These are phyloP conservation scores for Dactylellina haptotyla DNA, from an alignment of 2,329 filamentous ascomycete species.

Conservation along the genomic window DNA sequence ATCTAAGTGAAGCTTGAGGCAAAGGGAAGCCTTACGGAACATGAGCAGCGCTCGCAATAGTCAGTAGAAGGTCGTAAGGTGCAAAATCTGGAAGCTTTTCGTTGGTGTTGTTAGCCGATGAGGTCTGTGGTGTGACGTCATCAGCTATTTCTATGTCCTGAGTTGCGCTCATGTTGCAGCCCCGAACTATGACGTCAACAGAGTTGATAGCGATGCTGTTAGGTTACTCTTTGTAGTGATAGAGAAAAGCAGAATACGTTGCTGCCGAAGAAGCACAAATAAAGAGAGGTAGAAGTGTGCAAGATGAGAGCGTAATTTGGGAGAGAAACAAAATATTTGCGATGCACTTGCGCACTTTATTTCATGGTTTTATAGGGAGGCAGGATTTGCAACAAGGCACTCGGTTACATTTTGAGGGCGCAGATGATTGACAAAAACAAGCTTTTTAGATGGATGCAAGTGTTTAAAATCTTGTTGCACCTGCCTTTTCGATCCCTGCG, in stretches of 20 bases:
- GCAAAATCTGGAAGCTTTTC: conserved; percentile 15
- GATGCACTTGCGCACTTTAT: too few relatives aligned
- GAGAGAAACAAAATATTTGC: too few relatives aligned
- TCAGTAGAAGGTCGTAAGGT: conserved; percentile 36
- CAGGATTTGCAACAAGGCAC: background rate
- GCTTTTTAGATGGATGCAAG: background rate
- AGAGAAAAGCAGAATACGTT: background rate
- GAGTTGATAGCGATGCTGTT: background rate
- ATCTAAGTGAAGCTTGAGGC: background rate
- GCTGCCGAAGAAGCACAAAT: too few relatives aligned
- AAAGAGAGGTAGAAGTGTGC: too few relatives aligned
- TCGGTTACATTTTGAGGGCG: background rate
- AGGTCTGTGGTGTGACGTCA: conserved; percentile 43
- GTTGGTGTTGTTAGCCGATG: conserved; percentile 17
- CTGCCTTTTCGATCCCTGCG: background rate
- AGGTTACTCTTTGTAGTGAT: background rate
- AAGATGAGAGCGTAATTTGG: too few relatives aligned
- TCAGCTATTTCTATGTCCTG: background rate
- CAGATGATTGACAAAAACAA: conserved; percentile 20
- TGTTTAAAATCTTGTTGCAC: background rate
- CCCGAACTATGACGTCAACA: too few relatives aligned
- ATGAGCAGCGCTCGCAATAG: conserved; percentile 38
- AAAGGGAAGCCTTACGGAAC: conserved; percentile 23
- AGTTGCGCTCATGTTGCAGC: background rate
- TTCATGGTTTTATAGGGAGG: background rate